A percentile compares a stretch with the other conserved stretches of the same genome.
Conservation (phyloP, 2,329 filamentous ascomycete genomes). For the Colletotrichum sp. region DNA sequence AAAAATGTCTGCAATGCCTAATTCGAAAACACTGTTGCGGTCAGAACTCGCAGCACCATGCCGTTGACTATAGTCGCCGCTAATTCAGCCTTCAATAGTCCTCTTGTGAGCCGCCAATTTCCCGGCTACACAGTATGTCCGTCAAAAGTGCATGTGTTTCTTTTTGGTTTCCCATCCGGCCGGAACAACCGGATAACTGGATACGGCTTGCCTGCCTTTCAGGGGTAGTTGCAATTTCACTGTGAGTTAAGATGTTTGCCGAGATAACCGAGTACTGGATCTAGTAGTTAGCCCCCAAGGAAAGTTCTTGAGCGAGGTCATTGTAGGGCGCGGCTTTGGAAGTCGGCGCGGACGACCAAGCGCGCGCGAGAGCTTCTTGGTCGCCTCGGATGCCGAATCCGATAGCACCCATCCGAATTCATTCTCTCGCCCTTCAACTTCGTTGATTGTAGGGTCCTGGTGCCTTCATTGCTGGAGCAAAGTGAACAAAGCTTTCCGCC, state of each 20-base stretch:
- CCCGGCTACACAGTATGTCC: accelerated
- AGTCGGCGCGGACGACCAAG: neutral
- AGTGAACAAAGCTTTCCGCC: neutral
- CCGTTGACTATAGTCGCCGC: neutral
- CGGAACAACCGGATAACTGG: neutral
- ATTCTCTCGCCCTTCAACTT: neutral
- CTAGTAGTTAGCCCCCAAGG: neutral
- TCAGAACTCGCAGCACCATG: neutral
- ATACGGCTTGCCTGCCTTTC: neutral
- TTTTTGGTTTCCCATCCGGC: accelerated
- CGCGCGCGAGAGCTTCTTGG: neutral
- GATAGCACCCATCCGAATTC: accelerated
- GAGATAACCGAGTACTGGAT: neutral
- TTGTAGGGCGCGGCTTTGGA: neutral
- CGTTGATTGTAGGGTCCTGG: accelerated
- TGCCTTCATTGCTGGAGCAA: accelerated
- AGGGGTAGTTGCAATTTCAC: neutral
- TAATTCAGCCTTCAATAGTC: neutral
- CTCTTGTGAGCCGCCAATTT: neutral
- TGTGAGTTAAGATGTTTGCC: neutral
- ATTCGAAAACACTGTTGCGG: neutral
- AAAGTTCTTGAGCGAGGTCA: neutral
- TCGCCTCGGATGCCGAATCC: neutral
- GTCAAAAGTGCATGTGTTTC: neutral
- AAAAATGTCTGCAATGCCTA: neutral